phyloP scores from a whole-genome alignment of 257 asterid genomes.

The Nicotiana obtusifolia region DNA sequence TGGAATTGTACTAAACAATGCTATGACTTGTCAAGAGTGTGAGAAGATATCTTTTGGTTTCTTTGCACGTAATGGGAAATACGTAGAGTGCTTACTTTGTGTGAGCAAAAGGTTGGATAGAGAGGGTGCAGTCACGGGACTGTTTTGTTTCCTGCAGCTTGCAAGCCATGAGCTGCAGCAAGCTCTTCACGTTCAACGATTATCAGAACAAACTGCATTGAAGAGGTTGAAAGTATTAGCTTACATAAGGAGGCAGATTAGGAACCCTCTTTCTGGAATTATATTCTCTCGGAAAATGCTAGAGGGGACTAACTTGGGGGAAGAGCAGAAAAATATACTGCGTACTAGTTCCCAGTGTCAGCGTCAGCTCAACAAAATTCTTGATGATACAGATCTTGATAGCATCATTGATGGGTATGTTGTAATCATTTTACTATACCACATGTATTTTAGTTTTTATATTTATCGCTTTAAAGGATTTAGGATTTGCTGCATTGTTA shows the following conservation, averaged over 20 bases:
- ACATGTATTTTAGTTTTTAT: not conserved
- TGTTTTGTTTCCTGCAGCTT: constrained; percentile 87
- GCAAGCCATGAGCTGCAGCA: constrained; percentile 95
- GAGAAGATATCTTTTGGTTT: constrained; percentile 72
- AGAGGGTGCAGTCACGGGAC: constrained; percentile 70
- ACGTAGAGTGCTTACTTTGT: constrained; percentile 69
- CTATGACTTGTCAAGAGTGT: constrained; percentile 63
- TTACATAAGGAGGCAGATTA: constrained; percentile 73
- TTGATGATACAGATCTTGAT: constrained; percentile 93
- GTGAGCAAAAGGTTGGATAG: constrained; percentile 70
- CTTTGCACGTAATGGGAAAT: constrained; percentile 54
- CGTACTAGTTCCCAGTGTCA: constrained; percentile 71
- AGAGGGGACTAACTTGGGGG: constrained; percentile 69
- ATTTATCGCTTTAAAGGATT: not conserved
- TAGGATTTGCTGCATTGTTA: not conserved
- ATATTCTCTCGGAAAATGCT: constrained; percentile 73
- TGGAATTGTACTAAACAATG: constrained; percentile 65
- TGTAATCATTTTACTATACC: not conserved
- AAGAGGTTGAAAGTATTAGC: constrained; percentile 65
- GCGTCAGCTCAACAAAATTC: constrained; percentile 73
- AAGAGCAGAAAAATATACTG: constrained; percentile 61
- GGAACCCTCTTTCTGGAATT: constrained; percentile 86
- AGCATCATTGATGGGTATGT: constrained; percentile 78
- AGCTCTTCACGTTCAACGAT: constrained; percentile 76
- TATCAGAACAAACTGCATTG: constrained; percentile 71